A percentile compares a stretch with the other conserved stretches of the same genome.
Evolutionary conservation across 176 grass and related monocot genomes (phyloP).

Genomic region (Aegilops sharonensis): DNA sequence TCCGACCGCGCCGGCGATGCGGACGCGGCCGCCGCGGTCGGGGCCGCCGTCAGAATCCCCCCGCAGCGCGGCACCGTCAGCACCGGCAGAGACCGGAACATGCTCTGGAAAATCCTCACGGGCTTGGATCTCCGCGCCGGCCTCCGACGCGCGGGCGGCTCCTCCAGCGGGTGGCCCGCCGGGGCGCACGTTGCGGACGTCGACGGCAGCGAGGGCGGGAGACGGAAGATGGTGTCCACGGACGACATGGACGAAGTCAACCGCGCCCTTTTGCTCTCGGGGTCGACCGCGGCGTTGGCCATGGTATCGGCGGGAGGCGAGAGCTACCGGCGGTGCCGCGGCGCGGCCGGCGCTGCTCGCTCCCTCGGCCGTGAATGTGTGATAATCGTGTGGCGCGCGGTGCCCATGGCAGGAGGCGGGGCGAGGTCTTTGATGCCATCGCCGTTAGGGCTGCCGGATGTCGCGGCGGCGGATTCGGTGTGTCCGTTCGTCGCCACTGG

Average conservation of each 20-base stretch:
- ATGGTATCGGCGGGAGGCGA: constrained; percentile 34
- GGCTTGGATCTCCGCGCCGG: constrained; percentile 19
- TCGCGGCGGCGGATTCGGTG: background rate
- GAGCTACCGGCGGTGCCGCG: constrained; percentile 16
- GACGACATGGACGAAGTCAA: constrained; percentile 9
- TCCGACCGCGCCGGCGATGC: background rate
- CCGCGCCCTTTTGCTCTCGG: background rate
- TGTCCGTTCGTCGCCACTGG: constrained; percentile 20
- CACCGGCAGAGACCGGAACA: constrained; percentile 60
- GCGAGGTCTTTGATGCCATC: constrained; percentile 25
- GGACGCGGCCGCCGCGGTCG: background rate
- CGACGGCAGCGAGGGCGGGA: background rate
- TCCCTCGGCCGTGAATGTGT: background rate
- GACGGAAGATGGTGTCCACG: background rate
- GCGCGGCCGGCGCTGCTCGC: constrained; percentile 26
- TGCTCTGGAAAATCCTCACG: constrained; percentile 36
- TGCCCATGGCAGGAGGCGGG: constrained; percentile 26
- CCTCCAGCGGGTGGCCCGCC: constrained; percentile 36
- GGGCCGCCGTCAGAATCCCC: background rate
- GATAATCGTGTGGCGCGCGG: background rate
- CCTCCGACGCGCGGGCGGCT: background rate
- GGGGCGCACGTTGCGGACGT: background rate
- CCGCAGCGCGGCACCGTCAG: constrained; percentile 41
- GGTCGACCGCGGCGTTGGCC: background rate
- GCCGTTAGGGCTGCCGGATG: background rate